A percentile compares a stretch with the other conserved stretches of the same genome.
phyloP scores from a whole-genome alignment of 1,284 basidiomycete genomes.

The Thecaphora frezii region DNA sequence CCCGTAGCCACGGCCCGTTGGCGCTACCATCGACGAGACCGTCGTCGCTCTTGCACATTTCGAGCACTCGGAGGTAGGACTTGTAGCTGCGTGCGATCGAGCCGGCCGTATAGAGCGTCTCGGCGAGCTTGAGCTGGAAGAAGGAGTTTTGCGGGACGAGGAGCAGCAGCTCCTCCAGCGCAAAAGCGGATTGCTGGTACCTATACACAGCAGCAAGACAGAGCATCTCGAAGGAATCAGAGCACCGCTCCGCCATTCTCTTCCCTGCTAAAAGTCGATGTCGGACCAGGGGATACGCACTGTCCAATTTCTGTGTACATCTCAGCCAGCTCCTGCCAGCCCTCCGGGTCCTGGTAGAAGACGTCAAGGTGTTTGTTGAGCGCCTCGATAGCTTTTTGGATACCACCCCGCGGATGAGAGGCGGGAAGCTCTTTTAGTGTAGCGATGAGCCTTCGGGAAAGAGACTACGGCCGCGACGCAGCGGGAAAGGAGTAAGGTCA shows the following conservation, averaged over 20 bases:
- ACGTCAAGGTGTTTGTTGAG: conserved; percentile 82
- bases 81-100: conserved; percentile 62
- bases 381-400: conserved; percentile 70
- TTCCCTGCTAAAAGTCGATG: not conserved
- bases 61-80: conserved; percentile 49
- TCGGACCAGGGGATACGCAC: conserved; percentile 66
- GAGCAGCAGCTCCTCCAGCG: conserved; percentile 77
- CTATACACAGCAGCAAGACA: conserved; percentile 42
- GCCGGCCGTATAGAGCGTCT: conserved; percentile 78
- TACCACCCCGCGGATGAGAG: conserved; percentile 8
- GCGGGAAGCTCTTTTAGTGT: conserved; percentile 60
- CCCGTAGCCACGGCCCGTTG: conserved; percentile 46
- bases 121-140: conserved; percentile 77
- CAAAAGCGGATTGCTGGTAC: conserved; percentile 70
- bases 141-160: conserved; percentile 83
- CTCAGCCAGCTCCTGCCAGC: conserved; percentile 89
- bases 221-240: too few relatives aligned
- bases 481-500: conserved; percentile 1
- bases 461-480: conserved; percentile 6
- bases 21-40: conserved; percentile 2
- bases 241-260: too few relatives aligned
- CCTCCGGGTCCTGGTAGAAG: conserved; percentile 88
- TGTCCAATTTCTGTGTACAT: conserved; percentile 78
- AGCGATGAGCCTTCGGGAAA: conserved; percentile 81
- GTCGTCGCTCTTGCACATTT: conserved; percentile 39